phyloP scores from a whole-genome alignment of 139 green algal genomes.

The Coelastrella sp. region DNA sequence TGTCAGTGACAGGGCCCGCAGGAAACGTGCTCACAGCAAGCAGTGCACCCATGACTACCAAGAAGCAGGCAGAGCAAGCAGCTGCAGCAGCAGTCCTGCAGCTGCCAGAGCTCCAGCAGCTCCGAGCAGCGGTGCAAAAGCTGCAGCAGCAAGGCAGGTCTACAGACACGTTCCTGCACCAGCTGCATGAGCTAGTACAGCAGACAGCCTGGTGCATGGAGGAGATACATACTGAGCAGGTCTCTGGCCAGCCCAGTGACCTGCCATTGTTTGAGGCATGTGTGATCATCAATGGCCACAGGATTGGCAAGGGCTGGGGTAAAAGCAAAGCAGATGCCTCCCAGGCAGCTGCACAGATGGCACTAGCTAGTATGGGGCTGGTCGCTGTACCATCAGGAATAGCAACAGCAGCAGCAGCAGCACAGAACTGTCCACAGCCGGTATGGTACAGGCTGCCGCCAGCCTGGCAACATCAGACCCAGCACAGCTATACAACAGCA shows the following conservation, averaged over 20 bases:
- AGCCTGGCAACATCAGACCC: not conserved
- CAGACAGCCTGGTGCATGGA: not conserved
- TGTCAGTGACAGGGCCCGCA: not conserved
- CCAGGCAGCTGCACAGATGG: not conserved
- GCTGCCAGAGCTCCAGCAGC: not conserved
- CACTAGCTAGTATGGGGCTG: not conserved
- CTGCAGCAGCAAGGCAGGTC: not conserved
- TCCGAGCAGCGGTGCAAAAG: not conserved
- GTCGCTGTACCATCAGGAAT: not conserved
- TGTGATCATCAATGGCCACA: not conserved
- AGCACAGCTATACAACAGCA: too few relatives aligned
- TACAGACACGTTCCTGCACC: not conserved
- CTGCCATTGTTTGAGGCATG: not conserved
- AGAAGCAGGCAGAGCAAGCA: not conserved
- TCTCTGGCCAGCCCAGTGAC: not conserved
- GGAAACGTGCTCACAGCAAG: not conserved
- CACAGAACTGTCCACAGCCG: not conserved
- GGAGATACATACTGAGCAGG: not conserved
- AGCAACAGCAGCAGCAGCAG: not conserved
- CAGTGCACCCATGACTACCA: not conserved
- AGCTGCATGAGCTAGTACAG: not conserved
- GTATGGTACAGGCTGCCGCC: not conserved
- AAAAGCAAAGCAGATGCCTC: not conserved
- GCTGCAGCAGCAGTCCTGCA: not conserved
- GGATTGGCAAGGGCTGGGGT: not conserved